phyloP scores from a whole-genome alignment of 208 protist species.

The Leishmania guyanensis region DNA sequence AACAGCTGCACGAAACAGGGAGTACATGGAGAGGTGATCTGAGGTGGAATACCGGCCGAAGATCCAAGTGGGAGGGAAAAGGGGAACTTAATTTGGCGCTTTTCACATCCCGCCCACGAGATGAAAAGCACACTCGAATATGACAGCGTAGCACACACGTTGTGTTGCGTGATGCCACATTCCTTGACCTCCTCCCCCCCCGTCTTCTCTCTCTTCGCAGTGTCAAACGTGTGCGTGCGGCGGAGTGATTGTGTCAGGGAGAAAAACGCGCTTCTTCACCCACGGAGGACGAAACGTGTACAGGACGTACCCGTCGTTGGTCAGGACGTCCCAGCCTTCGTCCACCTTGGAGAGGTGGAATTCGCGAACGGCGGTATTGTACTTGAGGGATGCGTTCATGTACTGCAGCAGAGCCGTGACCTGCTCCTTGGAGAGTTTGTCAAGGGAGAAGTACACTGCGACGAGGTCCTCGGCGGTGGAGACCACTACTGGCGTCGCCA shows the following conservation, averaged over 20 bases:
- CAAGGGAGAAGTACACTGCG: conserved; percentile 77
- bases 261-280: conserved; percentile 71
- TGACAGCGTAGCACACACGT: not conserved
- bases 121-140: not conserved
- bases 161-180: not conserved
- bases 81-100: not conserved
- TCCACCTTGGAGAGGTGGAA: conserved; percentile 75
- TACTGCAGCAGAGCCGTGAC: conserved; percentile 65
- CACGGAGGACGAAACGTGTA: conserved; percentile 89
- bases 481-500: conserved; percentile 71
- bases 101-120: not conserved
- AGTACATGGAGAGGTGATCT: not conserved
- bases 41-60: not conserved
- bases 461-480: conserved; percentile 90
- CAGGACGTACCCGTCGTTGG: conserved; percentile 83
- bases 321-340: conserved; percentile 88
- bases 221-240: conserved; percentile 30
- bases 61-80: not conserved
- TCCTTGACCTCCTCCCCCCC: not conserved
- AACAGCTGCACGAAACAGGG: not conserved
- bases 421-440: conserved; percentile 43
- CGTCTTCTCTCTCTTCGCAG: not conserved
- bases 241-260: conserved; percentile 56
- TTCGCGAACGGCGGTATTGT: conserved; percentile 58
- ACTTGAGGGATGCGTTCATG: conserved; percentile 77